Evolutionary conservation across 192 early-diverging fungal species (phyloP).

Genomic region (Thoreauomyces humboldtii): DNA sequence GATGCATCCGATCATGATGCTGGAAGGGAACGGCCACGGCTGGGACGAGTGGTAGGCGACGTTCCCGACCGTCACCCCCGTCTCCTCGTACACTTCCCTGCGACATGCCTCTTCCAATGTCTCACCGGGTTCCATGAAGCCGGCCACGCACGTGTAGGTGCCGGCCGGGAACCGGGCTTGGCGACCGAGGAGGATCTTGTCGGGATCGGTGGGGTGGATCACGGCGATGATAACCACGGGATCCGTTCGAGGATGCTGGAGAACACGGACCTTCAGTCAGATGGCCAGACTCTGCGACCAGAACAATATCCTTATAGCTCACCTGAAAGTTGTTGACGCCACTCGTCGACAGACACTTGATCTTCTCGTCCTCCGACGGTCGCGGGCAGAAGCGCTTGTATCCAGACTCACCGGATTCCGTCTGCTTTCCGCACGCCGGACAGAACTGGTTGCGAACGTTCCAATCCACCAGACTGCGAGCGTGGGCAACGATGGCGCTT

Average conservation of each 20-base stretch:
- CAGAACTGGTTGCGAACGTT: slow-evolving; percentile 46
- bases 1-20: slow-evolving; percentile 54
- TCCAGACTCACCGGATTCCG: slow-evolving; percentile 12
- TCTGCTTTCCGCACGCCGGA: slow-evolving; percentile 39
- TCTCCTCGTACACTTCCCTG: slow-evolving; percentile 54
- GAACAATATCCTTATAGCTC: not conserved
- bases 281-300: no score
- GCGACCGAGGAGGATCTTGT: slow-evolving; percentile 46
- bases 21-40: slow-evolving; percentile 63
- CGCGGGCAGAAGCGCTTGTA: slow-evolving; percentile 20
- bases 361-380: not conserved
- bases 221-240: slow-evolving; percentile 53
- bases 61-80: slow-evolving; percentile 36
- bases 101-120: slow-evolving; percentile 44
- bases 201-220: slow-evolving; percentile 28
- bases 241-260: slow-evolving; percentile 52
- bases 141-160: slow-evolving; percentile 48
- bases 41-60: slow-evolving; percentile 53
- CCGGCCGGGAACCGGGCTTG: slow-evolving; percentile 42
- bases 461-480: slow-evolving; percentile 49
- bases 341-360: not conserved
- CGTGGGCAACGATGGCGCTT: slow-evolving; percentile 37
- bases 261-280: no score
- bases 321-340: slow-evolving; percentile 16
- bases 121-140: slow-evolving; percentile 37